Conservation (phyloP, 305 asterid genomes). For the Fraxinus velutina region DNA sequence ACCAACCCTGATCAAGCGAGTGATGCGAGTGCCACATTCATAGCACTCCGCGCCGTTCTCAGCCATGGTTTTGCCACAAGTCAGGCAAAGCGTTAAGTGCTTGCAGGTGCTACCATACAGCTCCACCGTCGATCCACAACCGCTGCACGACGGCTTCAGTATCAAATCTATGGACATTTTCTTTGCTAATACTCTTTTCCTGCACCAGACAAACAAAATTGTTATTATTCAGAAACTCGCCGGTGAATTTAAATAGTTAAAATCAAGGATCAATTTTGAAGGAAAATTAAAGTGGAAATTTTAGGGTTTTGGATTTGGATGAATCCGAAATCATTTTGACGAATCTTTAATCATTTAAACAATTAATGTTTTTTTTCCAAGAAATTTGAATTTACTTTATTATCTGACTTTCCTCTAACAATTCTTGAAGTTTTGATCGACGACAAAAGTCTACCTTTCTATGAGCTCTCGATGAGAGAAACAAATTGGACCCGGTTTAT, state of each 20-base stretch:
- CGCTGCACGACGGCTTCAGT: conserved; percentile 76
- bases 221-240: background rate
- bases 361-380: background rate
- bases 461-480: background rate
- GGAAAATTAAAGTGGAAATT: conserved; percentile 5
- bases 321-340: conserved; percentile 8
- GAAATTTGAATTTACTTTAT: background rate
- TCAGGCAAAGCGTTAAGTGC: conserved; percentile 80
- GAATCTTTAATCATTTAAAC: background rate
- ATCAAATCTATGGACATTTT: conserved; percentile 68
- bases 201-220: conserved; percentile 20
- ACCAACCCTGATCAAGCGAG: conserved; percentile 75
- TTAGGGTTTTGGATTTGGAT: conserved; percentile 21
- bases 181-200: conserved; percentile 13
- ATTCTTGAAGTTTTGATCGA: conserved; percentile 13
- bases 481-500: background rate
- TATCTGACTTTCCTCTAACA: background rate
- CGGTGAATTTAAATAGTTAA: background rate
- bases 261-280: background rate
- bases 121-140: conserved; percentile 76
- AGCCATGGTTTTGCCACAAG: conserved; percentile 84
- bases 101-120: conserved; percentile 90
- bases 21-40: conserved; percentile 75
- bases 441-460: background rate
- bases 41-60: conserved; percentile 61